phyloP scores from a whole-genome alignment of 1,284 basidiomycete genomes.

The Ustilago lituana region DNA sequence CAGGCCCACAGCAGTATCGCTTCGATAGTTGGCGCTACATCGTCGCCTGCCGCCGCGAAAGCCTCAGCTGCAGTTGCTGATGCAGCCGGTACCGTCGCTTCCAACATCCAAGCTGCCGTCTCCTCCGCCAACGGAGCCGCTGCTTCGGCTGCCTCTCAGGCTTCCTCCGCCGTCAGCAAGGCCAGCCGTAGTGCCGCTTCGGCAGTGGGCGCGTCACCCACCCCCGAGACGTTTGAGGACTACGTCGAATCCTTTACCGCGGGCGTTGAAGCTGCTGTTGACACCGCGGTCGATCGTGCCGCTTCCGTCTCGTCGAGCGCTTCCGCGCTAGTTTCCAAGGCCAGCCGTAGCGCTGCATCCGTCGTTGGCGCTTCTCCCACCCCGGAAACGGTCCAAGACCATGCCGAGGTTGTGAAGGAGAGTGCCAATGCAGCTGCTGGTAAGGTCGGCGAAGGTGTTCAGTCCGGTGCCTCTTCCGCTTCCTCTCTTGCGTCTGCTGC shows the following conservation, averaged over 20 bases:
- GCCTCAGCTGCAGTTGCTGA: conserved; percentile 14
- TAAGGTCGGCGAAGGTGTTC: not conserved
- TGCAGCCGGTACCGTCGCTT: conserved; percentile 11
- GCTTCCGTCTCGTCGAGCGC: too few species aligned
- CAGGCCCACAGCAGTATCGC: conserved; percentile 27
- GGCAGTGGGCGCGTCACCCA: conserved; percentile 21
- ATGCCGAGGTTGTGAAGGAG: conserved; percentile 18
- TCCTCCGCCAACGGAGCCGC: conserved; percentile 10
- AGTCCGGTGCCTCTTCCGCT: conserved; percentile 10
- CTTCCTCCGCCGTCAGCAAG: conserved; percentile 20
- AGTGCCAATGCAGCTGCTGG: conserved; percentile 3
- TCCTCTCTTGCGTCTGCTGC: conserved; percentile 8
- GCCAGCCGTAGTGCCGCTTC: conserved; percentile 29
- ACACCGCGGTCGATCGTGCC: too few species aligned
- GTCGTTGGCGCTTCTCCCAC: conserved; percentile 21
- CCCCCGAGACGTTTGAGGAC: conserved; percentile 19
- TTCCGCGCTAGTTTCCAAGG: conserved; percentile 8
- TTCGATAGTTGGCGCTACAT: conserved; percentile 23
- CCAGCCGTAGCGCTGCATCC: conserved; percentile 7
- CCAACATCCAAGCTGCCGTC: conserved; percentile 17
- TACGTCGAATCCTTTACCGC: too few species aligned
- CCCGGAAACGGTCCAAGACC: conserved; percentile 26
- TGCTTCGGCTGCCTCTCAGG: conserved; percentile 16
- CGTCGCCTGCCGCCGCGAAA: conserved; percentile 10
- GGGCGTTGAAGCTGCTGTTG: too few species aligned